Conservation (phyloP, 345 rosid species). For the Streptanthus diversifolius region DNA sequence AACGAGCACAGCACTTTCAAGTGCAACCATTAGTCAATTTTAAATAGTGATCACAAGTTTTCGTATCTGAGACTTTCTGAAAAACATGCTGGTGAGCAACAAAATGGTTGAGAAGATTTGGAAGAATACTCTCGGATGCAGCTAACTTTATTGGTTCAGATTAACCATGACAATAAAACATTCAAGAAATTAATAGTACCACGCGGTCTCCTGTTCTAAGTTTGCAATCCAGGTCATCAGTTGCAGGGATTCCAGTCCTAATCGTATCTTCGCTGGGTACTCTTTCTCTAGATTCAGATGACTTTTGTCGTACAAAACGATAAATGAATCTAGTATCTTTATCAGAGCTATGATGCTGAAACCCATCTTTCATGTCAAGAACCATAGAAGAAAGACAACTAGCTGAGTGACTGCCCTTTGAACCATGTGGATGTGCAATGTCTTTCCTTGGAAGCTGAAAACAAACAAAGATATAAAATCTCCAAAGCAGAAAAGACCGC, state of each 20-base stretch:
- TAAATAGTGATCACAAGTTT: background rate
- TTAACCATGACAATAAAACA: constrained; percentile 12
- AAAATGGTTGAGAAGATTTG: background rate
- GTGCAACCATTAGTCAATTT: constrained; percentile 9
- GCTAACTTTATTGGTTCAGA: constrained; percentile 8
- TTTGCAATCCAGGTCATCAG: constrained; percentile 51
- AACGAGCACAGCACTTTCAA: background rate
- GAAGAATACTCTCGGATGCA: background rate
- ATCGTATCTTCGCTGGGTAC: constrained; percentile 39
- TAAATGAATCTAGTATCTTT: constrained; percentile 63
- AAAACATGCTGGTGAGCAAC: constrained; percentile 14
- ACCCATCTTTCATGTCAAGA: constrained; percentile 57
- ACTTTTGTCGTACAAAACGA: constrained; percentile 57
- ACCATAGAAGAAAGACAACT: constrained; percentile 65
- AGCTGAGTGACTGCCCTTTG: constrained; percentile 40
- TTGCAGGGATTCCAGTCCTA: constrained; percentile 29
- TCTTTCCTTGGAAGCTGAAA: constrained; percentile 65
- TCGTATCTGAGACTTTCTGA: constrained; percentile 7
- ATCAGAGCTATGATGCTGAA: constrained; percentile 42
- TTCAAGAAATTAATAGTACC: constrained; percentile 44
- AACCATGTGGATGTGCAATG: constrained; percentile 48
- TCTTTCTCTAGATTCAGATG: constrained; percentile 28
- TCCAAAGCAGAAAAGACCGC: background rate
- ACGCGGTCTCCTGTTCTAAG: constrained; percentile 86
- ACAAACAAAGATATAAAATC: constrained; percentile 13